Conservation (phyloP, 2,329 filamentous ascomycete genomes). For the Chrysosporium keratinophilum region DNA sequence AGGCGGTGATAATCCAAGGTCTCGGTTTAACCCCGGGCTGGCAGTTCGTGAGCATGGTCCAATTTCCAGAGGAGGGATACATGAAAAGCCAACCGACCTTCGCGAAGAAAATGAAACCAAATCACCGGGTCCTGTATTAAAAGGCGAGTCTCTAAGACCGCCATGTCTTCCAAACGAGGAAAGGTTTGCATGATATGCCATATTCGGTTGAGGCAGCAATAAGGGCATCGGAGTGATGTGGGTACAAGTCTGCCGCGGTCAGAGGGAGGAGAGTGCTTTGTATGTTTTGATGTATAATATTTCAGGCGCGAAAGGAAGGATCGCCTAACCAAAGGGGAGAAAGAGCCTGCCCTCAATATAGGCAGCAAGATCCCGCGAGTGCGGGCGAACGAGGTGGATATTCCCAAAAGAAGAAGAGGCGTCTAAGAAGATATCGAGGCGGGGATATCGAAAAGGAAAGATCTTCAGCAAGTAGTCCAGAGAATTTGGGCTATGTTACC, state of each 20-base stretch:
- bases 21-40: conserved; percentile 13
- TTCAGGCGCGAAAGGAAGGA: not conserved
- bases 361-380: conserved; percentile 3
- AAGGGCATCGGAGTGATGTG: conserved; percentile 5
- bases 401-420: not conserved
- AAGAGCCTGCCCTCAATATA: not conserved
- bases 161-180: conserved; percentile 12
- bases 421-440: not conserved
- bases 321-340: conserved; percentile 1
- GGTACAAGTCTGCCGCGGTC: not conserved
- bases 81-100: conserved; percentile 15
- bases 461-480: not conserved
- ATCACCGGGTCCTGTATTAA: conserved; percentile 13
- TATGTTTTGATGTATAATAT: not conserved
- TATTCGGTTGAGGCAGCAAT: conserved; percentile 9
- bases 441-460: not conserved
- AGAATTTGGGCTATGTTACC: not conserved
- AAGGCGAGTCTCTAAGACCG: conserved; percentile 10
- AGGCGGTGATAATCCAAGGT: conserved; percentile 1
- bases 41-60: conserved; percentile 11
- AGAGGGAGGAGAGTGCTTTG: conserved; percentile 6
- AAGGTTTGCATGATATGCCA: conserved; percentile 16
- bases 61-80: not conserved
- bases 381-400: not conserved
- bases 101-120: conserved; percentile 15